Percentiles rank a stretch among this genome's conserved stretches.
Evolutionary conservation across 345 rosid species (phyloP).

Genomic region (Conringia planisiliqua): DNA sequence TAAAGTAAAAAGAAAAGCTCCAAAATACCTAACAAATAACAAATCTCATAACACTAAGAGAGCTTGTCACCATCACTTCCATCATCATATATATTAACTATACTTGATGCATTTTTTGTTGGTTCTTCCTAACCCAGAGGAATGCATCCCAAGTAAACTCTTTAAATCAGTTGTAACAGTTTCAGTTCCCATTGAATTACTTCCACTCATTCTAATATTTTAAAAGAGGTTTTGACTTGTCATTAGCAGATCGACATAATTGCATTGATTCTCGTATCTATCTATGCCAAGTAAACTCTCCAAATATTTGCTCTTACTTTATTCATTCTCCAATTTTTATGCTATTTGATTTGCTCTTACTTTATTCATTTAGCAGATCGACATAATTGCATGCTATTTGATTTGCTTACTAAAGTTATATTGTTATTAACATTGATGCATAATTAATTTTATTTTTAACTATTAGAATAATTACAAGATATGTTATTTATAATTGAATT

Average conservation of each 20-base stretch:
- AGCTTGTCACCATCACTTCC: not conserved
- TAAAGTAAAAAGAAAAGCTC: not conserved
- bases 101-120: not conserved
- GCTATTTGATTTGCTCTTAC: too few species aligned
- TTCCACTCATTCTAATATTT: not conserved
- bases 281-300: not conserved
- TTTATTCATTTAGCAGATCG: too few species aligned
- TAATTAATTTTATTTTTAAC: too few species aligned
- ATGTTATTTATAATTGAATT: too few species aligned
- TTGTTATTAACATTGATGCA: too few species aligned
- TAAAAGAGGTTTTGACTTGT: not conserved
- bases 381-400: too few species aligned
- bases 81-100: not conserved
- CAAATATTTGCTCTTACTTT: not conserved
- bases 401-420: too few species aligned
- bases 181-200: not conserved
- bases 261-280: not conserved
- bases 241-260: not conserved
- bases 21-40: not conserved
- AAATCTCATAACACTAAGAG: not conserved
- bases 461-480: too few species aligned
- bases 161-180: too few species aligned
- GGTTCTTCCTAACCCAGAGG: not conserved
- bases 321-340: too few species aligned
- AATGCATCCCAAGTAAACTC: not conserved